Conservation (phyloP, 2,329 filamentous ascomycete genomes). For the Colletotrichum cereale region DNA sequence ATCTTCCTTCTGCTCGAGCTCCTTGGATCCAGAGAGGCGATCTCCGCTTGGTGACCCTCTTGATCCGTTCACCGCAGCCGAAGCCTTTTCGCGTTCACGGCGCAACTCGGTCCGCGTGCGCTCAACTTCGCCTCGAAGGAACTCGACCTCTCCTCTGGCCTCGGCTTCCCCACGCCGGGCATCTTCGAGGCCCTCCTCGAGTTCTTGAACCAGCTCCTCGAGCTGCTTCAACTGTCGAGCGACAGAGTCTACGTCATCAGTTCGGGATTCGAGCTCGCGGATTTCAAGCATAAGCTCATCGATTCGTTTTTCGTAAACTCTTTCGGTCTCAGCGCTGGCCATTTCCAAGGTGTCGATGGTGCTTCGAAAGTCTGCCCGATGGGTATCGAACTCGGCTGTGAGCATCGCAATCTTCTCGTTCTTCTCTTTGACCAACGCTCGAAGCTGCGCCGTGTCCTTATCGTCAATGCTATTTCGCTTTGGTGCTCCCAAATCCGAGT, state of each 20-base stretch:
- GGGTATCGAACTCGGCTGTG: constrained; percentile 93
- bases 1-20: constrained; percentile 94
- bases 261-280: constrained; percentile 83
- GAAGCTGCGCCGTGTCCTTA: constrained; percentile 81
- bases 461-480: constrained; percentile 69
- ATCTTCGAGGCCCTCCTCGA: constrained; percentile 97
- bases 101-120: constrained; percentile 88
- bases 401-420: constrained; percentile 96
- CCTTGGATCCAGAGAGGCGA: constrained; percentile 70
- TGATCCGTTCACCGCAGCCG: constrained; percentile 67
- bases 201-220: constrained; percentile 94
- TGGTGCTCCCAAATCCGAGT: constrained; percentile 57
- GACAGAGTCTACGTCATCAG: constrained; percentile 91
- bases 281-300: constrained; percentile 87
- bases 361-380: constrained; percentile 94
- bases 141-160: constrained; percentile 95
- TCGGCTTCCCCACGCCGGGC: constrained; percentile 94
- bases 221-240: constrained; percentile 93
- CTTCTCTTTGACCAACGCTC: constrained; percentile 89
- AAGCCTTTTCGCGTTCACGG: constrained; percentile 87
- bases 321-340: constrained; percentile 93
- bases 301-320: constrained; percentile 95
- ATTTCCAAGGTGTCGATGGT: constrained; percentile 97
- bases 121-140: constrained; percentile 93
- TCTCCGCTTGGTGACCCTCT: constrained; percentile 50